phyloP scores from a whole-genome alignment of 768 basidiomycete species.

The Leccinum aurantiacum region DNA sequence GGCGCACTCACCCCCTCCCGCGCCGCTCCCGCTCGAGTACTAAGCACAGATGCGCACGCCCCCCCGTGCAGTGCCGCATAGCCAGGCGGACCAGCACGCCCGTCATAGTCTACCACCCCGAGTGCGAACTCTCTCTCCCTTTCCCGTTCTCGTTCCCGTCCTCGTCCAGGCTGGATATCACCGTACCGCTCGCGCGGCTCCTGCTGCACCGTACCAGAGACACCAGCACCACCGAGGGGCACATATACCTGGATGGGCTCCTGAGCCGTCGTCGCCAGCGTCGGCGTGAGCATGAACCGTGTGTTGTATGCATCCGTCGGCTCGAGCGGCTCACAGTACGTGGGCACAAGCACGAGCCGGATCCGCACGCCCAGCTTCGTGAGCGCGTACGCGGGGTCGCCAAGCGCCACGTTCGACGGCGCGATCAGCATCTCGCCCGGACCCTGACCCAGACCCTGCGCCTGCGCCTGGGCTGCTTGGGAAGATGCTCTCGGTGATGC shows the following conservation, averaged over 20 bases:
- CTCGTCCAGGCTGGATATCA: constrained; percentile 7
- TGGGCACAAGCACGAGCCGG: constrained; percentile 21
- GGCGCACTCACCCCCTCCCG: constrained; percentile 22
- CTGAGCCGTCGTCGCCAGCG: constrained; percentile 13
- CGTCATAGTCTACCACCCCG: constrained; percentile 26
- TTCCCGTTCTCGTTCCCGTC: background rate
- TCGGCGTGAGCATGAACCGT: constrained; percentile 22
- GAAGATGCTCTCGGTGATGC: too few species aligned
- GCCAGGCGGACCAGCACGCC: constrained; percentile 21
- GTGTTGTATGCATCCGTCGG: constrained; percentile 10
- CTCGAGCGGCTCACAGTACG: constrained; percentile 23
- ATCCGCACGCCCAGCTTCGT: constrained; percentile 23
- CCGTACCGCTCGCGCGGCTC: constrained; percentile 4
- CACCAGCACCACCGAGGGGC: background rate
- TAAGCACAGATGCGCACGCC: constrained; percentile 21
- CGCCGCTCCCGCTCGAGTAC: constrained; percentile 24
- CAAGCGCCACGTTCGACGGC: constrained; percentile 11
- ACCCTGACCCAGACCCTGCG: too few species aligned
- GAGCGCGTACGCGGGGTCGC: constrained; percentile 25
- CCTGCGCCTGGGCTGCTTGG: too few species aligned
- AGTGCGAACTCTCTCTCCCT: constrained; percentile 18
- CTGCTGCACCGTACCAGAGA: background rate
- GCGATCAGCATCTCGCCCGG: constrained; percentile 8
- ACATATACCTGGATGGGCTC: constrained; percentile 23
- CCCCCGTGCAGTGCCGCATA: constrained; percentile 19